Evolutionary conservation across 805 yeast genomes (phyloP).

Genomic region (Candida schatavii): DNA sequence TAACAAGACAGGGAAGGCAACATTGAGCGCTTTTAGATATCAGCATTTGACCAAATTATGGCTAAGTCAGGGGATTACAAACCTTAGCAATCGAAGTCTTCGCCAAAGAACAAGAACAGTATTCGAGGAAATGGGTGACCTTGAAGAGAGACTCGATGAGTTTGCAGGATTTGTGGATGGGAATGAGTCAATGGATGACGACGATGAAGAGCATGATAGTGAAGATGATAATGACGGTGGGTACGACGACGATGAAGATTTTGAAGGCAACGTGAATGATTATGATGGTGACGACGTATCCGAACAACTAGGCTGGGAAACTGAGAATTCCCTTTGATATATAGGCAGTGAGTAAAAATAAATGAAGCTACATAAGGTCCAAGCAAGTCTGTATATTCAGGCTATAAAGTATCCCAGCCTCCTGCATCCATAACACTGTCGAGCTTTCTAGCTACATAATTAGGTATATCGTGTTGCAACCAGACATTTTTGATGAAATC

Average conservation of each 20-base stretch:
- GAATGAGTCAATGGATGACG: neutral
- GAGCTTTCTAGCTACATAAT: constrained; percentile 71
- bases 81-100: neutral
- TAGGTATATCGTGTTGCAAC: constrained; percentile 77
- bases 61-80: constrained; percentile 52
- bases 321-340: no score
- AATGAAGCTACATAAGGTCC: no score
- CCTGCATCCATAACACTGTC: constrained; percentile 84
- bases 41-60: constrained; percentile 55
- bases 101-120: neutral
- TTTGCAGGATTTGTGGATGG: neutral
- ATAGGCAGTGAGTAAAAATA: neutral
- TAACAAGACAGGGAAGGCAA: constrained; percentile 54
- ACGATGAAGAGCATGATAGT: constrained; percentile 3
- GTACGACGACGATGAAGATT: no score
- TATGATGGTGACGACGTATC: no score
- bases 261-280: no score
- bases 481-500: constrained; percentile 65
- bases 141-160: neutral
- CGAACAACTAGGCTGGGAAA: no score
- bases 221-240: constrained; percentile 11
- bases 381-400: no score
- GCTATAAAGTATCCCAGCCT: constrained; percentile 87
- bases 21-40: constrained; percentile 52
- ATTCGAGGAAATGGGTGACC: neutral